phyloP scores from a whole-genome alignment of 305 asterid species.

The Lippia alba region DNA sequence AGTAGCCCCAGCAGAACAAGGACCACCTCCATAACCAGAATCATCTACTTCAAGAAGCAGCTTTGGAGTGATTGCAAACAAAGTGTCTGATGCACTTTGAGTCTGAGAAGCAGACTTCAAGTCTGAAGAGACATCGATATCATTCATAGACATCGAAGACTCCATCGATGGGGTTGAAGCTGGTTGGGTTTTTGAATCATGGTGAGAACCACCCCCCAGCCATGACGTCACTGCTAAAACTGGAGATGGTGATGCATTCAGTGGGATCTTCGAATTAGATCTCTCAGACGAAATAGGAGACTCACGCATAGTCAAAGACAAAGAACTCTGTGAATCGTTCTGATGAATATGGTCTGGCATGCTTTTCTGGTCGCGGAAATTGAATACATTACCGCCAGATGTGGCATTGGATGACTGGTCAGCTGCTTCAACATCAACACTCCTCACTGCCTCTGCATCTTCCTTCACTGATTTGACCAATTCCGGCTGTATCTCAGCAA shows the following conservation, averaged over 20 bases:
- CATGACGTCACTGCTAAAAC: slow-evolving; percentile 88
- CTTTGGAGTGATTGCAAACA: slow-evolving; percentile 63
- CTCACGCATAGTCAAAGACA: slow-evolving; percentile 52
- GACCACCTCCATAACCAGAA: slow-evolving; percentile 98
- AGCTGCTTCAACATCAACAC: slow-evolving; percentile 56
- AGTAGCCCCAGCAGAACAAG: slow-evolving; percentile 99
- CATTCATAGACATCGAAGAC: slow-evolving; percentile 62
- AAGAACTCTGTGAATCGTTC: slow-evolving; percentile 67
- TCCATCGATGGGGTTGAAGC: slow-evolving; percentile 69
- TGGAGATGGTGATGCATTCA: slow-evolving; percentile 71
- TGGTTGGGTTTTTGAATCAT: slow-evolving; percentile 63
- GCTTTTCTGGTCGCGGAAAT: slow-evolving; percentile 58
- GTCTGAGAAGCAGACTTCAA: slow-evolving; percentile 59
- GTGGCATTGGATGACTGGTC: slow-evolving; percentile 60
- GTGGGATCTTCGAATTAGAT: slow-evolving; percentile 62
- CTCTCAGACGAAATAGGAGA: slow-evolving; percentile 83
- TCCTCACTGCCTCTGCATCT: slow-evolving; percentile 50
- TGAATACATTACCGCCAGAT: slow-evolving; percentile 61
- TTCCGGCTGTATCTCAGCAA: slow-evolving; percentile 46
- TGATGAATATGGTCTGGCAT: slow-evolving; percentile 53
- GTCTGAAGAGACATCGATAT: slow-evolving; percentile 62
- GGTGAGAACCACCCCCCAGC: slow-evolving; percentile 67
- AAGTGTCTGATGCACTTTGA: slow-evolving; percentile 55
- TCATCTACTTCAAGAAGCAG: slow-evolving; percentile 96
- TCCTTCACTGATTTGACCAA: slow-evolving; percentile 53